These are phyloP conservation scores for Geranium incanum DNA, from an alignment of 441 rosid species.

Conservation along the genomic window DNA sequence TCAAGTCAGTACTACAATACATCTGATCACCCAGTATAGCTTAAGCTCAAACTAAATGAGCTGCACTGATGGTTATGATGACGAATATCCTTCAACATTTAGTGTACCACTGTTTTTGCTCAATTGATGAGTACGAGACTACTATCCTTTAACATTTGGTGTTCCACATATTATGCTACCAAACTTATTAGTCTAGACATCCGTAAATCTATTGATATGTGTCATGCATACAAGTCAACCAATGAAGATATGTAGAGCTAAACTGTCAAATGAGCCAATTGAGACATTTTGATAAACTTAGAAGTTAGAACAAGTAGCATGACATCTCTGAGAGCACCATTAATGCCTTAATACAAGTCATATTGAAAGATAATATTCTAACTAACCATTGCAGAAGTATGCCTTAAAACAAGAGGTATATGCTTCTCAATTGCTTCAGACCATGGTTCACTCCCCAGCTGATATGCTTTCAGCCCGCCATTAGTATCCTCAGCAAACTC, in stretches of 20 bases:
- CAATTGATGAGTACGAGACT: not conserved
- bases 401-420: conserved; percentile 52
- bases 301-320: conserved; percentile 7
- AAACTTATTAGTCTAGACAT: not conserved
- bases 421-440: conserved; percentile 58
- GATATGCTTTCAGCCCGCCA: conserved; percentile 33
- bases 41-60: not conserved
- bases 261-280: conserved; percentile 2
- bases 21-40: not conserved
- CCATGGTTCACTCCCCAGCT: conserved; percentile 62
- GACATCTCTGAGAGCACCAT: conserved; percentile 13
- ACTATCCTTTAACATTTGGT: not conserved
- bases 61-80: not conserved
- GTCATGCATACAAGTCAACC: not conserved
- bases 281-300: not conserved
- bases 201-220: not conserved
- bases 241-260: not conserved
- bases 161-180: not conserved
- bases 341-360: conserved; percentile 6
- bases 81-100: not conserved
- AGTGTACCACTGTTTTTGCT: not conserved
- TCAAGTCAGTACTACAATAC: not conserved
- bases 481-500: conserved; percentile 34
- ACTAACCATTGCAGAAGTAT: conserved; percentile 73
- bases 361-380: conserved; percentile 14